Base-by-base conservation (phyloP, 768 basidiomycete genomes). In the Tricholomella constricta region DNA sequence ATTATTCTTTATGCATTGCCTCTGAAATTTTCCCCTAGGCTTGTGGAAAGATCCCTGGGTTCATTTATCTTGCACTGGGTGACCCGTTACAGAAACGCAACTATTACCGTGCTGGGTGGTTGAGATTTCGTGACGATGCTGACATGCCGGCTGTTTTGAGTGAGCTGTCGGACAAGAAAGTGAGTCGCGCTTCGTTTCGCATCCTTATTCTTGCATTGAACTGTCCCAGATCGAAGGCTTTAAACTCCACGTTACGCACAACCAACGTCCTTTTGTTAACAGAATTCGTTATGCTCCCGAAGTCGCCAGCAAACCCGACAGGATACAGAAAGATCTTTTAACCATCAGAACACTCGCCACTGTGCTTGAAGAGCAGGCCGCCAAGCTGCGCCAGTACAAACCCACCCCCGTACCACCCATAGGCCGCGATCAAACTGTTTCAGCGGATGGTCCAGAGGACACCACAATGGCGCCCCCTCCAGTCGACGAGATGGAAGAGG, bases 71-170 rank as follows among this genome's bases (percentile, higher is more conserved):
- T 14, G 94, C 94, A 8, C 73, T 98, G 0, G 93, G 92, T 23
- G 95, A 98, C 59, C 95, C 96, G 9, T 72, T 92, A 36, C 91
- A 93, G 69, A 95, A 95, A 72, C 86, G 93, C 54, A 91, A 90
- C 62, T 98, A 90, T 67, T 94, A 96, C 66, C 90, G 96, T 27
- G 91, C 94, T 1, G 96, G 93, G 11, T 98, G 95, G 94, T 76
- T 97, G 54, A 85, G 84, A 57, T 97, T 95, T 66, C 74, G 72
- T 36, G 90, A 92, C 27, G 92, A 93, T 57, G 84, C 88, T 9
- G 91, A 97, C 61, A 92, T 98, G 83, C 63, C 76, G 2, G 62
- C 72, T 14, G 86, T 91, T 5, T 82, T 95, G 72, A 62, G 75
- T 34, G 86, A 90, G 60, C 62, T 98, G 41, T 81, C 89, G 47